A percentile compares a stretch with the other conserved stretches of the same genome.
Conservation (phyloP, 768 basidiomycete genomes). For the Tulasnella sp. region DNA sequence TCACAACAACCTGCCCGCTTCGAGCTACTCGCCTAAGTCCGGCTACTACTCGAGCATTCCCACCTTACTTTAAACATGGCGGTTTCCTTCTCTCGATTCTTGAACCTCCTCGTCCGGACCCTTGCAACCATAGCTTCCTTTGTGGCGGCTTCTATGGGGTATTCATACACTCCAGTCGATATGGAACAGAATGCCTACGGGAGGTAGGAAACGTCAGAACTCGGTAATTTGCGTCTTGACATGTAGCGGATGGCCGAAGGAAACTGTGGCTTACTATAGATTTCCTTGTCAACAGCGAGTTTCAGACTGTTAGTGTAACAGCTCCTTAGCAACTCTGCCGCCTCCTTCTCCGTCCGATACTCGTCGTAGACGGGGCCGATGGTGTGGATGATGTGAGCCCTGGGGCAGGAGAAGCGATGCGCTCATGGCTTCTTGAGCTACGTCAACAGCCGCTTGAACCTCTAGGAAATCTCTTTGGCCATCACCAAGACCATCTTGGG, state of each 20-base stretch:
- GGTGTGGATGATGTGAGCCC: constrained; percentile 75
- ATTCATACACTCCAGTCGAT: constrained; percentile 78
- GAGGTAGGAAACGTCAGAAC: background rate
- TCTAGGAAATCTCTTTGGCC: no score
- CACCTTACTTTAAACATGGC: background rate
- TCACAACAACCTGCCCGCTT: no score
- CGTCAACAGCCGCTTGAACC: no score
- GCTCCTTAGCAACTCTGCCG: constrained; percentile 58
- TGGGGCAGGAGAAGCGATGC: constrained; percentile 41
- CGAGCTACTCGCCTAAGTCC: background rate
- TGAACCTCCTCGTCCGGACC: background rate
- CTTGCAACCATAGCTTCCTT: constrained; percentile 64
- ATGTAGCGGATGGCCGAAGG: constrained; percentile 16
- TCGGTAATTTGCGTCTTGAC: background rate
- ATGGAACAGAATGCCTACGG: constrained; percentile 77
- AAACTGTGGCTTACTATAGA: constrained; percentile 57
- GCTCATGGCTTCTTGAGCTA: no score
- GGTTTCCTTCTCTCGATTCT: background rate
- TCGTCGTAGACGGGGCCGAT: constrained; percentile 73
- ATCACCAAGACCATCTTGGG: no score
- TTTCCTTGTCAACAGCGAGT: constrained; percentile 60
- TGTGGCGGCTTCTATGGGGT: constrained; percentile 74
- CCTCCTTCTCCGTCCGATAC: constrained; percentile 46
- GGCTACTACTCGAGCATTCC: background rate
- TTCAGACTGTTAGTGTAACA: constrained; percentile 70